Percentiles rank a stretch among this genome's conserved stretches.
Conservation (phyloP, 2,329 filamentous ascomycete genomes). For the Claviceps monticola region DNA sequence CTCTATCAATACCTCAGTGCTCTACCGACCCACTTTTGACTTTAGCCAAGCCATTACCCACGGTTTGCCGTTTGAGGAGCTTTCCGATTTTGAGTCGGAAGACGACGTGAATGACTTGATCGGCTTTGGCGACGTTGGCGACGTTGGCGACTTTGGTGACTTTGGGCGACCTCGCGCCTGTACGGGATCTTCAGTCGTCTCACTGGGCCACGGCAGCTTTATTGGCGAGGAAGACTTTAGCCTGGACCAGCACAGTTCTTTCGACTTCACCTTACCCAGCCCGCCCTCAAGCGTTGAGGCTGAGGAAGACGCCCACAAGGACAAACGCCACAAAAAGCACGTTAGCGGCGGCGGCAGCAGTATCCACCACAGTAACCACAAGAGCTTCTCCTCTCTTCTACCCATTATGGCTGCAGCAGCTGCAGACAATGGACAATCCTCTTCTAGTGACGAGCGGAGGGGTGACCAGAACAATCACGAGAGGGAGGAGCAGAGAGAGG, state of each 20-base stretch:
- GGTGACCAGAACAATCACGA: conserved; percentile 4
- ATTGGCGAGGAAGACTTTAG: conserved; percentile 65
- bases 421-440: conserved; percentile 20
- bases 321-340: conserved; percentile 44
- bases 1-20: conserved; percentile 31
- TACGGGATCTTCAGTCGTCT: conserved; percentile 54
- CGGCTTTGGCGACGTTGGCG: conserved; percentile 39
- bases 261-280: conserved; percentile 49
- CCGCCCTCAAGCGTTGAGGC: conserved; percentile 30
- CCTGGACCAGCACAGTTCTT: conserved; percentile 52
- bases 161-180: conserved; percentile 54
- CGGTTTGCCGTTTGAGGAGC: conserved; percentile 67
- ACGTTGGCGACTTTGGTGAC: conserved; percentile 47
- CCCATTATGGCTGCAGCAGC: conserved; percentile 30
- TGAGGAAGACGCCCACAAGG: conserved; percentile 31
- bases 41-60: conserved; percentile 36
- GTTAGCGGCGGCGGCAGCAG: conserved; percentile 34
- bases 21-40: conserved; percentile 32
- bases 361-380: conserved; percentile 21
- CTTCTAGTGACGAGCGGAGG: conserved; percentile 21
- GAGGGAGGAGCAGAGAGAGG: too few relatives aligned
- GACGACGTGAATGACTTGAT: conserved; percentile 68
- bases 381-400: conserved; percentile 21
- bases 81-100: conserved; percentile 83
- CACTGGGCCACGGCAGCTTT: conserved; percentile 64